Conservation (phyloP, 306 rosid genomes). For the barrel medic (Medicago truncatula) region MtrunA17r5.0-ANR NC_053049.1:31859001-31859500, state of each 20-base stretch:
- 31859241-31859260: slow-evolving; percentile 84
- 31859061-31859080: too few relatives aligned
- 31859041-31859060: too few relatives aligned
- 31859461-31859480: slow-evolving; percentile 1
- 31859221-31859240: slow-evolving; percentile 99
- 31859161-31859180: slow-evolving; percentile 75
- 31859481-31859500: background rate
- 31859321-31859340: slow-evolving; percentile 36
- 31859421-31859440: background rate
- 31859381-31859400: slow-evolving; percentile 14
- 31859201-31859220: slow-evolving; percentile 97
- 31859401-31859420: slow-evolving; percentile 7
- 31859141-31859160: slow-evolving; percentile 34
- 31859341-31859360: slow-evolving; percentile 29
- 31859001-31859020: too few relatives aligned
- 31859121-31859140: slow-evolving; percentile 28
- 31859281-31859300: slow-evolving; percentile 81
- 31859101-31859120: slow-evolving; percentile 17
- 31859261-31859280: slow-evolving; percentile 81
- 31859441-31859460: background rate
- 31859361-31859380: slow-evolving; percentile 27
- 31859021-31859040: too few relatives aligned
- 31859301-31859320: slow-evolving; percentile 80
- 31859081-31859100: too few relatives aligned
- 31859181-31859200: slow-evolving; percentile 98